A percentile compares a stretch with the other conserved stretches of the same genome.
Conservation (phyloP, 441 rosid species). For the Erysimum cheiri region DNA sequence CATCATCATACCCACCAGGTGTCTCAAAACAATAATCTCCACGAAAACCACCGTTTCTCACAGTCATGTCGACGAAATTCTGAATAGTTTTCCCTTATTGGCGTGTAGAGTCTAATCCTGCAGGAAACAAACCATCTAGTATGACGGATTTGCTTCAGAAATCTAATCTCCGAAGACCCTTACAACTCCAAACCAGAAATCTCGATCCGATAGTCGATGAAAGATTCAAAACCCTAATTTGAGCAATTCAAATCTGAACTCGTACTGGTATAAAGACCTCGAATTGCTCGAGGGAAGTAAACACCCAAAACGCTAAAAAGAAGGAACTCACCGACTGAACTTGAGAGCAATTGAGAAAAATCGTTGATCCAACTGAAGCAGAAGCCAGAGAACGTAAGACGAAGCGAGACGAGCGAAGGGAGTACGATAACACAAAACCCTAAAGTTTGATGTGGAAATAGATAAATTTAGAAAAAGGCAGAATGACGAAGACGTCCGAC, state of each 20-base stretch:
- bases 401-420: conserved; percentile 10
- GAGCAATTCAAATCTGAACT: not conserved
- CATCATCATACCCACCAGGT: conserved; percentile 60
- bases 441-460: not conserved
- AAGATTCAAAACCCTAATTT: conserved; percentile 10
- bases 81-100: not conserved
- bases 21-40: conserved; percentile 54
- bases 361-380: conserved; percentile 21
- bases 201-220: not conserved
- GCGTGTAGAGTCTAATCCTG: not conserved
- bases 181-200: not conserved
- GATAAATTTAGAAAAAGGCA: not conserved
- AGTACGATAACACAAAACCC: conserved; percentile 9
- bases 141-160: not conserved
- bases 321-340: conserved; percentile 7
- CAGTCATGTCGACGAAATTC: conserved; percentile 47
- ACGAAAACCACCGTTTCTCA: conserved; percentile 51
- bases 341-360: not conserved
- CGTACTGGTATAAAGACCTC: not conserved
- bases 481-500: conserved; percentile 32
- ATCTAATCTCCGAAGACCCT: not conserved
- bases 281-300: not conserved
- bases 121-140: not conserved
- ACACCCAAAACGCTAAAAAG: not conserved
- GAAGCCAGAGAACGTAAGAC: conserved; percentile 11